Evolutionary conservation across 176 grass and related monocot species (phyloP).

Genomic region (Carex pumila): DNA sequence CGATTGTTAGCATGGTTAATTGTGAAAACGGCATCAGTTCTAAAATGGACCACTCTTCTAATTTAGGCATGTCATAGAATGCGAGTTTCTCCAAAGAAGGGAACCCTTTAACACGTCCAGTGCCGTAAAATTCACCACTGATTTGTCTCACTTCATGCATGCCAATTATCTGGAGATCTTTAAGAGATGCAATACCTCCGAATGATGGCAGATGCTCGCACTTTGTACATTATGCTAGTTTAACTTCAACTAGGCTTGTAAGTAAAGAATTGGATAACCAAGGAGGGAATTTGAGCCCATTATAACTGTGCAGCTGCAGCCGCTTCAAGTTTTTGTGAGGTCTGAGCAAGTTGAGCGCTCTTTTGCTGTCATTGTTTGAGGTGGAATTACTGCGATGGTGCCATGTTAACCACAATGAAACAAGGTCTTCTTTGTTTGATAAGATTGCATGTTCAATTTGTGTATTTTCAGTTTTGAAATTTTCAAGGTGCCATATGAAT

Average conservation of each 20-base stretch:
- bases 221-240: slow-evolving; percentile 16
- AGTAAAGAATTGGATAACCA: slow-evolving; percentile 17
- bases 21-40: slow-evolving; percentile 5
- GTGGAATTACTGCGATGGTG: not conserved
- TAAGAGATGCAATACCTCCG: slow-evolving; percentile 17
- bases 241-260: slow-evolving; percentile 10
- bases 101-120: slow-evolving; percentile 6
- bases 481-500: slow-evolving; percentile 9
- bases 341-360: not conserved
- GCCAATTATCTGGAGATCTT: slow-evolving; percentile 19
- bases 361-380: slow-evolving; percentile 2
- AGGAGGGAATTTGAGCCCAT: not conserved
- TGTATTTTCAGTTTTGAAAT: not conserved
- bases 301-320: slow-evolving; percentile 11
- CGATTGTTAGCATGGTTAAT: slow-evolving; percentile 19
- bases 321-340: slow-evolving; percentile 3
- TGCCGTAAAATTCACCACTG: slow-evolving; percentile 11
- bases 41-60: not conserved
- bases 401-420: slow-evolving; percentile 20
- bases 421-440: slow-evolving; percentile 18
- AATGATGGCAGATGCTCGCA: slow-evolving; percentile 16
- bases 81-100: slow-evolving; percentile 15
- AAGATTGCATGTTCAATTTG: not conserved
- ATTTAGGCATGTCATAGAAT: slow-evolving; percentile 24
- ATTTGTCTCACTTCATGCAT: slow-evolving; percentile 13